Base-by-base conservation (phyloP, 2,329 filamentous ascomycete genomes). In the Beauveria pseudobassiana region DNA sequence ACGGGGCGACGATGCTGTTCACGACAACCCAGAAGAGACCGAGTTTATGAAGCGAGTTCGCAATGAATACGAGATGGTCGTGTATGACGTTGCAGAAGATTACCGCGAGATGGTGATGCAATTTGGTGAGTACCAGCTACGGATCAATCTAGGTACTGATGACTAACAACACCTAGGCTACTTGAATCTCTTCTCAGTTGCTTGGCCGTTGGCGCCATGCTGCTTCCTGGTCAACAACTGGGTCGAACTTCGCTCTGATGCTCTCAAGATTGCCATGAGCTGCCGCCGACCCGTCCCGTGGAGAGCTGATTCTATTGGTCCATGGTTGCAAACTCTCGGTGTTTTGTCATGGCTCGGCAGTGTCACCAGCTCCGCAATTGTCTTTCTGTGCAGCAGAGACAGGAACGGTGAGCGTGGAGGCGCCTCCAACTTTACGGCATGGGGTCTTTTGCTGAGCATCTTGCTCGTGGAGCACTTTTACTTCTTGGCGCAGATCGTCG, bases 221-320 rank as follows among this genome's bases (percentile, higher is more conserved):
- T 93, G 89, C 1, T 98, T 98, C 77, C 78, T 98, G 14, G 78
- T 95, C 74, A 98, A 98, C 77, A 96, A 98, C 77, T 98, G 93
- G 92, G 78, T 99, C 62, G 95, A 98, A 72, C 83, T 98, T 45
- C 89, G 95, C 48, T 91, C 91, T 0, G 95, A 99, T 71, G 93
- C 93, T 2, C 83, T 96, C 77, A 99, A 99, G 74, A 96, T 98
- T 68, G 92, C 92, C 61, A 82, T 91, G 53, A 89, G 93, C 73
- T 93, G 91, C 80, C 89, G 93, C 69, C 87, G 95, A 3, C 95
- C 95, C 0, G 91, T 90, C 43, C 95, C 95, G 0, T 91, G 89
- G 83, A 86, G 95, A 59, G 87, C 91, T 1, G 95, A 98, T 75
- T 95, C 90, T 1, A 98, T 99, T 67, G 95, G 95, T 0, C 93